Base-by-base conservation (phyloP, 345 rosid species). In the Brassica rapa region DNA sequence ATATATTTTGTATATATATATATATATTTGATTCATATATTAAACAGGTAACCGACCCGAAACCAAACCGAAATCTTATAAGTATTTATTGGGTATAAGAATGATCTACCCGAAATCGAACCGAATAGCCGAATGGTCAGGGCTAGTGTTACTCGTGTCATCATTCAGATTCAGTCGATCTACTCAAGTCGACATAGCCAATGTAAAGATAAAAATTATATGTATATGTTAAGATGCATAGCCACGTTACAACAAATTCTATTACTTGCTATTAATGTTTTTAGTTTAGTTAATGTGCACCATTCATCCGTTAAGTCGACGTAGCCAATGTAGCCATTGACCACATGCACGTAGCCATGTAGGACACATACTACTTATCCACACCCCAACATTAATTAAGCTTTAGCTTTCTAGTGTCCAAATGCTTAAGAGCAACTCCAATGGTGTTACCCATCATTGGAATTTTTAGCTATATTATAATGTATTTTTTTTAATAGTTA, bases 301-400 rank as follows among this genome's bases (percentile, higher is more conserved):
- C 63, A 10, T 32, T 69, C 41, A 61, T 10, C 5, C 2, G 39
- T 29, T n/a, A 43, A 24, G 70, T 61, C 55, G 67, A 66, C 77
- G 66, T 33, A 71, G 66, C 66, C 15, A 51, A 71, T 64, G 76
- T 77, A 71, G 27, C 72, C 55, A 71, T 56, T 77, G 33, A 21
- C 16, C 75, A 70, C 76, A 77, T 71, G 71, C 61, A 19, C 51
- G 51, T 19, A 64, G 68, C 68, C 68, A 77, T 71, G 77, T 78
- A 66, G 77, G 82, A 66, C 77, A 66, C 15, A 21, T 27, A 27
- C 30, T 78, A 59, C 62, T 11, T 78, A 69, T 72, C 73, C 66
- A 72, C 68, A 72, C 46, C 69, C 61, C 19, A 60, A 72, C 77
- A 72, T 32, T 56, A n/a, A 4, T 65, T 71, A 72, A 71, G 46